Conservation (phyloP, 306 rosid genomes). For the Adenanthera pavonina region DNA sequence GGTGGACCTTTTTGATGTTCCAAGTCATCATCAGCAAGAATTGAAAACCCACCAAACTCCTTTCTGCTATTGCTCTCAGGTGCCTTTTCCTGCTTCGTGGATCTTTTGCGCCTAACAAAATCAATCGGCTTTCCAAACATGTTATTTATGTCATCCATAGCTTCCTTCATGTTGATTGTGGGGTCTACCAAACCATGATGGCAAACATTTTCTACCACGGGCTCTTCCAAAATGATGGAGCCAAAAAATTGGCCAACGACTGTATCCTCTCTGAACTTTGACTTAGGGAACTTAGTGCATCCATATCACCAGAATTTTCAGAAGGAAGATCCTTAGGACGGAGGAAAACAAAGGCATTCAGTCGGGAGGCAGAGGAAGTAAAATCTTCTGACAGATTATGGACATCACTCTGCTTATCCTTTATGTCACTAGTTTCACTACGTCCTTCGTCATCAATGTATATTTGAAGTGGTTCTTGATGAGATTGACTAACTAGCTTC, state of each 20-base stretch:
- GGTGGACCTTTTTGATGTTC: slow-evolving; percentile 50
- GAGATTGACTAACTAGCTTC: slow-evolving; percentile 48
- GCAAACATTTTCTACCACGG: slow-evolving; percentile 88
- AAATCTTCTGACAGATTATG: slow-evolving; percentile 49
- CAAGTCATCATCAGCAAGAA: slow-evolving; percentile 77
- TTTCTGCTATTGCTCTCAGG: slow-evolving; percentile 43
- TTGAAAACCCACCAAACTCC: slow-evolving; percentile 71
- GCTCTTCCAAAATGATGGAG: slow-evolving; percentile 77
- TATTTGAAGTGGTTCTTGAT: slow-evolving; percentile 64
- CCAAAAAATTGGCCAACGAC: slow-evolving; percentile 90
- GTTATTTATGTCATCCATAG: slow-evolving; percentile 93
- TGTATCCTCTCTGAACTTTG: slow-evolving; percentile 89
- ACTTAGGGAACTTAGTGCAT: slow-evolving; percentile 44
- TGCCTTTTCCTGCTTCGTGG: slow-evolving; percentile 61
- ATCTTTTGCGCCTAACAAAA: slow-evolving; percentile 71
- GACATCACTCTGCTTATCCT: slow-evolving; percentile 43
- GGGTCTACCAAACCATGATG: slow-evolving; percentile 98
- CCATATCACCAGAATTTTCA: slow-evolving; percentile 54
- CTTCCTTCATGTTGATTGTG: slow-evolving; percentile 91
- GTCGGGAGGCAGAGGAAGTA: slow-evolving; percentile 52
- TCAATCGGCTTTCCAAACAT: slow-evolving; percentile 98
- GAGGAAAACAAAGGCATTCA: slow-evolving; percentile 60
- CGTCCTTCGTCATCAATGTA: slow-evolving; percentile 68
- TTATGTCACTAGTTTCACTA: slow-evolving; percentile 43
- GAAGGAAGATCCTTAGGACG: slow-evolving; percentile 62